These are phyloP conservation scores for Verticillium nonalfalfae DNA, from an alignment of 2,329 filamentous ascomycete genomes.

Conservation along the genomic window DNA sequence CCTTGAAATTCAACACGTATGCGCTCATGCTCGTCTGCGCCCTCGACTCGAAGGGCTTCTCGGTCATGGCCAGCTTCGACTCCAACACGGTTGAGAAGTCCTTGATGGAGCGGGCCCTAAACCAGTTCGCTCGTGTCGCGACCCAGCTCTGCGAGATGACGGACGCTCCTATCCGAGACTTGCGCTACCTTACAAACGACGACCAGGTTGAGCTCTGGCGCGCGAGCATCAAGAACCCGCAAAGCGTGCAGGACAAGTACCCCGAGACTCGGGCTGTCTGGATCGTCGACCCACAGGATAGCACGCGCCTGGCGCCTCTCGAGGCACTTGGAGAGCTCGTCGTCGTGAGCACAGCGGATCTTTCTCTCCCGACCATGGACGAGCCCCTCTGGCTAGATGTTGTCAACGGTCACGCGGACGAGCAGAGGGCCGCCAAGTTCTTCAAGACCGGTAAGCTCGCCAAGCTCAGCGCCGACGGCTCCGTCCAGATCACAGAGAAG, in stretches of 20 bases:
- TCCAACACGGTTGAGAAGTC: slow-evolving; percentile 47
- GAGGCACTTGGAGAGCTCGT: slow-evolving; percentile 38
- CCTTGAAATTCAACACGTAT: slow-evolving; percentile 53
- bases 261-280: slow-evolving; percentile 24
- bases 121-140: slow-evolving; percentile 44
- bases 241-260: slow-evolving; percentile 16
- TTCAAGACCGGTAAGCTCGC: slow-evolving; percentile 34
- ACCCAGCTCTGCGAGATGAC: slow-evolving; percentile 38
- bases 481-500: slow-evolving; percentile 22
- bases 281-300: slow-evolving; percentile 30
- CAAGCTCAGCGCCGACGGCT: slow-evolving; percentile 24
- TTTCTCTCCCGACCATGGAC: slow-evolving; percentile 17
- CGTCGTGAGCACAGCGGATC: slow-evolving; percentile 22
- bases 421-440: slow-evolving; percentile 15
- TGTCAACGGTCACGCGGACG: slow-evolving; percentile 6
- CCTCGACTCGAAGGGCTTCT: slow-evolving; percentile 46
- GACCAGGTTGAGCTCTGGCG: slow-evolving; percentile 25
- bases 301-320: slow-evolving; percentile 26
- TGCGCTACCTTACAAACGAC: slow-evolving; percentile 24
- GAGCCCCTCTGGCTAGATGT: slow-evolving; percentile 20
- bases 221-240: slow-evolving; percentile 17
- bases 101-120: slow-evolving; percentile 46
- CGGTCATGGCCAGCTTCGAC: slow-evolving; percentile 59
- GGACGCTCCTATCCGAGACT: slow-evolving; percentile 21
- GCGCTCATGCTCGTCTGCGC: slow-evolving; percentile 61